Percentiles rank a stretch among this genome's conserved stretches.
Conservation (phyloP, 495 filamentous ascomycete genomes). For the Emericellopsis terricola region DNA sequence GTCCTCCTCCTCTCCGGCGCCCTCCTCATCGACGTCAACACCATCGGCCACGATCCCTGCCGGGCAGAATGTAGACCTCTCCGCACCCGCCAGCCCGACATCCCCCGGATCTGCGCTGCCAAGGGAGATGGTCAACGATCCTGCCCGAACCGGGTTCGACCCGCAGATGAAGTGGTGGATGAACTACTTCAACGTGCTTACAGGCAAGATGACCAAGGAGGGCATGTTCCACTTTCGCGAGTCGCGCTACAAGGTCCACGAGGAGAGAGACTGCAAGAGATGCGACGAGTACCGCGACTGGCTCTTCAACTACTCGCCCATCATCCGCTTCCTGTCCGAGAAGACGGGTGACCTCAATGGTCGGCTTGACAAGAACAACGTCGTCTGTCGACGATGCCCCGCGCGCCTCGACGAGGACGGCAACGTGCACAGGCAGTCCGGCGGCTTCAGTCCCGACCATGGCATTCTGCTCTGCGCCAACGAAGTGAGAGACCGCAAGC, state of each 20-base stretch:
- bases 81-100: no score
- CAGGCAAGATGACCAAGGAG: slow-evolving; percentile 47
- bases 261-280: slow-evolving; percentile 50
- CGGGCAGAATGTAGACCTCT: no score
- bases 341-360: slow-evolving; percentile 64
- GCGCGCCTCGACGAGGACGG: slow-evolving; percentile 24
- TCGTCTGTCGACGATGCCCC: slow-evolving; percentile 63
- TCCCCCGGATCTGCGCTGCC: slow-evolving; percentile 2
- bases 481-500: slow-evolving; percentile 49
- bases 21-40: no score
- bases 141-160: slow-evolving; percentile 41
- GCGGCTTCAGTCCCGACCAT: slow-evolving; percentile 67
- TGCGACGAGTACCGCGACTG: slow-evolving; percentile 69
- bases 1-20: no score
- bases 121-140: slow-evolving; percentile 21
- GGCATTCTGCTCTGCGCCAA: slow-evolving; percentile 89
- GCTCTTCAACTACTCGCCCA: slow-evolving; percentile 64
- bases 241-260: slow-evolving; percentile 45
- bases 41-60: no score
- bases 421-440: slow-evolving; percentile 29
- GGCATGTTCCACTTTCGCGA: slow-evolving; percentile 53
- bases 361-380: slow-evolving; percentile 50
- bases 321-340: slow-evolving; percentile 65
- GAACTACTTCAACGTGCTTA: slow-evolving; percentile 63
- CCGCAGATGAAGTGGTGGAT: slow-evolving; percentile 45